Evolutionary conservation across 306 rosid species (phyloP).

Genomic region (Lotus japonicus): DNA sequence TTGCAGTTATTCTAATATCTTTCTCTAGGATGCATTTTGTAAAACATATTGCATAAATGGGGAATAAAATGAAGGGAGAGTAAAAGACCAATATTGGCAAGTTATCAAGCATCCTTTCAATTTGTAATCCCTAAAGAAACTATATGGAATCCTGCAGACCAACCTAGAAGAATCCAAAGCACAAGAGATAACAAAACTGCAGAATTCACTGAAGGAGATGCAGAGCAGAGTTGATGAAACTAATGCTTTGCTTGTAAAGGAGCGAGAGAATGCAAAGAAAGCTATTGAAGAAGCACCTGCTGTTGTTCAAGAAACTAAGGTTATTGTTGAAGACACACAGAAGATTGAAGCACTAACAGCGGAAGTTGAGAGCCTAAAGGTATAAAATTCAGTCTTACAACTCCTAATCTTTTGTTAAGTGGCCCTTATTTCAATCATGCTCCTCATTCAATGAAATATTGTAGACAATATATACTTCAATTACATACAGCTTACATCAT

Average conservation of each 20-base stretch:
- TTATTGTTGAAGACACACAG: constrained; percentile 68
- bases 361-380: constrained; percentile 69
- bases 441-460: constrained; percentile 6
- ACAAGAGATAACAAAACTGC: constrained; percentile 72
- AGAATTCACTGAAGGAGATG: constrained; percentile 61
- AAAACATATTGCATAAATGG: constrained; percentile 3
- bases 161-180: constrained; percentile 81
- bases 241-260: constrained; percentile 53
- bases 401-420: background rate
- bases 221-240: constrained; percentile 60
- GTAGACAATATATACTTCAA: constrained; percentile 10
- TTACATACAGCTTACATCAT: background rate
- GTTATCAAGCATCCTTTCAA: constrained; percentile 3
- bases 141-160: constrained; percentile 48
- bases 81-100: constrained; percentile 2
- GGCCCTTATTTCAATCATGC: constrained; percentile 14
- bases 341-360: constrained; percentile 60
- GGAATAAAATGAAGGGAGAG: background rate
- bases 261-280: constrained; percentile 61
- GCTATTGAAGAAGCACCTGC: constrained; percentile 71
- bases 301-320: constrained; percentile 66
- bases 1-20: constrained; percentile 10
- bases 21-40: background rate
- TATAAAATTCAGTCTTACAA: constrained; percentile 27
- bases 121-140: constrained; percentile 19